A percentile compares a stretch with the other conserved stretches of the same genome.
Conservation (phyloP, 805 yeast genomes). For the Kluyveromyces aestuarii region DNA sequence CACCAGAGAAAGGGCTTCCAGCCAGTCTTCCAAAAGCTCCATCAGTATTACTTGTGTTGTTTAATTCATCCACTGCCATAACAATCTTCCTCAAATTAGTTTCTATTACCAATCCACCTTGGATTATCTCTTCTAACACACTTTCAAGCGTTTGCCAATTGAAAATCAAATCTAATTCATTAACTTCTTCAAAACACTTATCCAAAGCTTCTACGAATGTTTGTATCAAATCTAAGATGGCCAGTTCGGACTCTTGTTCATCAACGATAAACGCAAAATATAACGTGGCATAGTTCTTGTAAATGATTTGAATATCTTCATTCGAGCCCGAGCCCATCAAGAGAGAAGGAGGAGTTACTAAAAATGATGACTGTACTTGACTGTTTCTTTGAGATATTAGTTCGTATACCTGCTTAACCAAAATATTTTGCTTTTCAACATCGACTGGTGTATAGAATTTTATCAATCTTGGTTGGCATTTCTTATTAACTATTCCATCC, state of each 20-base stretch:
- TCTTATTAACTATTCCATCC: conserved; percentile 57
- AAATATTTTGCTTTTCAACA: conserved; percentile 66
- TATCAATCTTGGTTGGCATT: conserved; percentile 80
- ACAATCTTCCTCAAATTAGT: conserved; percentile 79
- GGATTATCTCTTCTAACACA: conserved; percentile 84
- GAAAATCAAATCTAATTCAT: conserved; percentile 93
- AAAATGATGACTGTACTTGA: conserved; percentile 74
- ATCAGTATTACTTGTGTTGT: conserved; percentile 19
- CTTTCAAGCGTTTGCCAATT: conserved; percentile 97
- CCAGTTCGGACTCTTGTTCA: conserved; percentile 90
- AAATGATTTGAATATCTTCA: conserved; percentile 79
- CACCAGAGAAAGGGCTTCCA: conserved; percentile 19
- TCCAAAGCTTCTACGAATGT: conserved; percentile 94
- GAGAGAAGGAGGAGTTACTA: conserved; percentile 74
- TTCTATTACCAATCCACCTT: conserved; percentile 97
- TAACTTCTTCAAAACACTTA: conserved; percentile 86
- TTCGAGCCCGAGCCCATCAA: conserved; percentile 40
- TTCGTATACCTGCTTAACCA: conserved; percentile 75
- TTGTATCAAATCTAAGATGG: conserved; percentile 87
- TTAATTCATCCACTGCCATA: conserved; percentile 57
- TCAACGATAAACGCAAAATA: conserved; percentile 94
- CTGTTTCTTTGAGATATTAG: conserved; percentile 58
- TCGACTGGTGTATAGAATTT: conserved; percentile 92
- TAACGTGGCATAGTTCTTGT: conserved; percentile 91
- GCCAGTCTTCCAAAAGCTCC: conserved; percentile 16